These are phyloP conservation scores for Fusarium verticillioides DNA, from an alignment of 2,329 filamentous ascomycete species.

Conservation along the genomic window DNA sequence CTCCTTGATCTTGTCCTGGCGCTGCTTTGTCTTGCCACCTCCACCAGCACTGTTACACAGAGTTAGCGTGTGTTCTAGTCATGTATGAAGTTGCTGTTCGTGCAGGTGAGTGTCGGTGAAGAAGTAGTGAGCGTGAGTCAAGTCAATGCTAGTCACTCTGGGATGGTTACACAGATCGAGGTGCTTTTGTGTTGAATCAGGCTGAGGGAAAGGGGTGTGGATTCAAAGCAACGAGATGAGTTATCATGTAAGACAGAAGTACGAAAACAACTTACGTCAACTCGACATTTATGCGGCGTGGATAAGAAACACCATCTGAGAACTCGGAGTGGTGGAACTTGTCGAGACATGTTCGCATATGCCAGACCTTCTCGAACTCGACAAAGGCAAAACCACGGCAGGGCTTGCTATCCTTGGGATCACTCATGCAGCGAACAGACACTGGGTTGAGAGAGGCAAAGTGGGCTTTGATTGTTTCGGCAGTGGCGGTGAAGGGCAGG, in stretches of 20 bases:
- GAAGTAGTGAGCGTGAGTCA: constrained; percentile 2
- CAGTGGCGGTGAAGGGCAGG: constrained; percentile 85
- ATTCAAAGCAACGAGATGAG: background rate
- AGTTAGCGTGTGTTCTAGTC: constrained; percentile 15
- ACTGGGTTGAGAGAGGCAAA: constrained; percentile 73
- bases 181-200: background rate
- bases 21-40: constrained; percentile 78
- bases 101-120: constrained; percentile 17
- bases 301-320: constrained; percentile 61
- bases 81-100: background rate
- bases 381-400: constrained; percentile 86
- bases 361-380: constrained; percentile 86
- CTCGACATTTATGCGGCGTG: constrained; percentile 90
- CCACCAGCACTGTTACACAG: constrained; percentile 76
- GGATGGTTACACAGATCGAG: constrained; percentile 12
- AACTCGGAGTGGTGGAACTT: constrained; percentile 90
- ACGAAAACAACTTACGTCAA: constrained; percentile 72
- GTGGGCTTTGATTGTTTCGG: constrained; percentile 75
- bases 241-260: constrained; percentile 2
- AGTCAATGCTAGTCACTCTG: background rate
- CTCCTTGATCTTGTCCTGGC: constrained; percentile 80
- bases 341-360: constrained; percentile 93
- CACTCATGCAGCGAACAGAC: constrained; percentile 73
- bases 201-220: background rate
- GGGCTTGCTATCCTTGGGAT: constrained; percentile 68